Conservation (phyloP, 1,284 basidiomycete species). For the Wolfiporia cocos region DNA sequence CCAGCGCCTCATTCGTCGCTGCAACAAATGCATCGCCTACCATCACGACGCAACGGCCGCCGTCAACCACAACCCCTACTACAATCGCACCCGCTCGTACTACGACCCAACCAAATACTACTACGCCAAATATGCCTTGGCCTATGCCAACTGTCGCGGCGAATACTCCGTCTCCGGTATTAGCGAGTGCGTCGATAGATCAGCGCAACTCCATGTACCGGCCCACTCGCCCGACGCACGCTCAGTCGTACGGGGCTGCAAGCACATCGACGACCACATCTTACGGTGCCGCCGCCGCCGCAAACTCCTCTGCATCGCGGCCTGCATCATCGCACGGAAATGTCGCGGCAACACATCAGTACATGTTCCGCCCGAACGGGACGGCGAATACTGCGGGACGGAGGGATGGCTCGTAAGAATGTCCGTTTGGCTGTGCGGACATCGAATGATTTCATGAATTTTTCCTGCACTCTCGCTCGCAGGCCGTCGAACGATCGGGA, state of each 20-base stretch:
- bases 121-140: conserved; percentile 32
- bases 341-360: conserved; percentile 32
- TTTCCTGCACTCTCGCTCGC: conserved; percentile 1
- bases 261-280: conserved; percentile 1
- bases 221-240: conserved; percentile 24
- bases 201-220: conserved; percentile 31
- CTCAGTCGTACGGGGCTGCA: conserved; percentile 16
- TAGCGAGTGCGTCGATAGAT: conserved; percentile 25
- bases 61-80: conserved; percentile 15
- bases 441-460: conserved; percentile 9
- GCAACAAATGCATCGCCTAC: conserved; percentile 20
- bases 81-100: conserved; percentile 18
- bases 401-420: conserved; percentile 4
- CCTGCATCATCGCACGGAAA: conserved; percentile 27
- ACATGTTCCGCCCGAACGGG: conserved; percentile 40
- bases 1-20: background rate
- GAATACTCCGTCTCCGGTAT: conserved; percentile 22
- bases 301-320: conserved; percentile 19
- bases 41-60: conserved; percentile 22
- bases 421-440: background rate
- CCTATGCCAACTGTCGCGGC: conserved; percentile 29
- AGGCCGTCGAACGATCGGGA: conserved; percentile 8
- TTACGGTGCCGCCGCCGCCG: conserved; percentile 5
- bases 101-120: conserved; percentile 15
- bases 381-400: conserved; percentile 2